phyloP scores from a whole-genome alignment of 352 stramenopile genomes.

The Phytophthora syringae region DNA sequence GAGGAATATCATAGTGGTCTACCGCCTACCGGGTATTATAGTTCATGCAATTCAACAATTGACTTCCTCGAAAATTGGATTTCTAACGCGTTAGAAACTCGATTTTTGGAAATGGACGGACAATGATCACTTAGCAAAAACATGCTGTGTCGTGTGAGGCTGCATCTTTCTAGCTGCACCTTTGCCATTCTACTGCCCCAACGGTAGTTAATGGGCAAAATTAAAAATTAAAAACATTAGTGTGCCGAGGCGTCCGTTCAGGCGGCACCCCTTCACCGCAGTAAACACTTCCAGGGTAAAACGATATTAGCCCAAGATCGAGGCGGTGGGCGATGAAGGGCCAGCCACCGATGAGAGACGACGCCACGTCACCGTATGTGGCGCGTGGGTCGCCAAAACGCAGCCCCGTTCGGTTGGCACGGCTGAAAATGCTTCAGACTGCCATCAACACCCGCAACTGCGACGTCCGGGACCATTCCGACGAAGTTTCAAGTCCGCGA shows the following conservation, averaged over 20 bases:
- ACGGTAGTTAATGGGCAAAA: no score
- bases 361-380: conserved; percentile 33
- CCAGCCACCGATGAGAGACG: conserved; percentile 30
- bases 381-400: conserved; percentile 61
- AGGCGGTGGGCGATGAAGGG: conserved; percentile 39
- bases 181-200: no score
- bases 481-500: conserved; percentile 31
- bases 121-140: no score
- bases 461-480: conserved; percentile 57
- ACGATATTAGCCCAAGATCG: conserved; percentile 19
- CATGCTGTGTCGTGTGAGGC: no score
- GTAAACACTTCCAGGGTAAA: not conserved
- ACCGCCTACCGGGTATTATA: no score
- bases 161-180: not conserved
- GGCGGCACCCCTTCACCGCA: conserved; percentile 10
- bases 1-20: no score
- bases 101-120: no score
- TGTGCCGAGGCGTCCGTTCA: conserved; percentile 10
- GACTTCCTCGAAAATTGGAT: not conserved
- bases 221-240: no score
- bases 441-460: conserved; percentile 85
- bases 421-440: conserved; percentile 85
- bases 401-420: conserved; percentile 74
- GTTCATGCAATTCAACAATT: no score
- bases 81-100: not conserved